A percentile compares a stretch with the other conserved stretches of the same genome.
These are phyloP conservation scores for Mucor velutinosus DNA, from an alignment of 371 early-diverging fungal species.

Conservation along the genomic window DNA sequence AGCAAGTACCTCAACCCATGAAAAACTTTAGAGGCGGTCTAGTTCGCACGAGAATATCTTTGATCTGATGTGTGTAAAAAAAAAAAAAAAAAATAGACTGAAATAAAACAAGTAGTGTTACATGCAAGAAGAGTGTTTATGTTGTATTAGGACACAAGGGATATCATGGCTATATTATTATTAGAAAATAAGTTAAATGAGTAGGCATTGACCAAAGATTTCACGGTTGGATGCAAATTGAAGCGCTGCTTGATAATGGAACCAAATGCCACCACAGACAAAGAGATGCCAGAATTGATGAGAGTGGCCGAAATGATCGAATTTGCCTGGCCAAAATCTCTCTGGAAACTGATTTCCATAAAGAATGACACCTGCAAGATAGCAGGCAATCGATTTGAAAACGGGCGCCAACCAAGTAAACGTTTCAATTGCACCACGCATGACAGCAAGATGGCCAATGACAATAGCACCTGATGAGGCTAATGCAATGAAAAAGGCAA, in stretches of 20 bases:
- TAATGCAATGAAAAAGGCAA: constrained; percentile 55
- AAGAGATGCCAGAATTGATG: constrained; percentile 84
- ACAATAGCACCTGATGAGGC: constrained; percentile 71
- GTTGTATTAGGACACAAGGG: neutral
- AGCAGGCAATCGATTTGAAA: constrained; percentile 43
- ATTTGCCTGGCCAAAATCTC: constrained; percentile 71
- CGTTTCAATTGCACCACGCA: constrained; percentile 58
- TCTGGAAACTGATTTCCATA: constrained; percentile 80
- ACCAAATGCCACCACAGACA: constrained; percentile 72
- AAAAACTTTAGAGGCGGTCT: constrained; percentile 80
- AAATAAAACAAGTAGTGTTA: too few species aligned
- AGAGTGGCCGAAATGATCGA: constrained; percentile 74
- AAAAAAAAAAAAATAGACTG: neutral
- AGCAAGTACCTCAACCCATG: constrained; percentile 71
- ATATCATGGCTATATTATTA: constrained; percentile 1
- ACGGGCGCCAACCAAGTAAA: constrained; percentile 49
- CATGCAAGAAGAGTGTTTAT: neutral
- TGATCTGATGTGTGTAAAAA: constrained; percentile 52
- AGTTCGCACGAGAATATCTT: constrained; percentile 73
- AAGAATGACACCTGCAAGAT: constrained; percentile 49
- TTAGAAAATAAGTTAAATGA: neutral
- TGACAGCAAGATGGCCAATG: constrained; percentile 53
- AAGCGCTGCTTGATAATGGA: constrained; percentile 65
- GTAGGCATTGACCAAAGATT: constrained; percentile 36
- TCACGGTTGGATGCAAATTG: constrained; percentile 45